Base-by-base conservation (phyloP, 352 stramenopile species). In the Phytopythium aichiense region DNA sequence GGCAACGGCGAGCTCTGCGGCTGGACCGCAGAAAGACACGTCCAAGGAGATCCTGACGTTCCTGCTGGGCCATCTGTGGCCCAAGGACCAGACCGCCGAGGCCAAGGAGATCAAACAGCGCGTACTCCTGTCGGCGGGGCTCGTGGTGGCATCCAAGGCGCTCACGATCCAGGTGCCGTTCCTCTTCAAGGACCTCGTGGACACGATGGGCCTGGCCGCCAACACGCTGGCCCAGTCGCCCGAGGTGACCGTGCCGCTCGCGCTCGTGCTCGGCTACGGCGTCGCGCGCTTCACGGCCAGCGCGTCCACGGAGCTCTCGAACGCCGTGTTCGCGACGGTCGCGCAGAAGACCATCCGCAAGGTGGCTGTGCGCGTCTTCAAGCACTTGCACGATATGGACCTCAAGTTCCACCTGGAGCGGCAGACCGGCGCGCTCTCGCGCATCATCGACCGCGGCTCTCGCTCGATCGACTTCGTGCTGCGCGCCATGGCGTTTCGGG, bases 131-230 rank as follows among this genome's bases (percentile, higher is more conserved):
- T 94, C 87, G 2, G 65, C 97, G 0, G 75, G 73, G 4, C 75
- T 98, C 38, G 93, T 99, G 67, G 66, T 98, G 20, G 79, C 66
- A 8, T 88, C 88, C 52, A 99, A 99, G 71, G 78, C 79, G 13
- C 67, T 98, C 16, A 98, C 86, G n/a, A 98, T 99, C 59, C 81
- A 96, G 43, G 95, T 99, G 35, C 97, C 97, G 13, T 99, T 98
- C 70, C 76, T 99, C 38, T 99, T 99, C 74, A 99, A 99, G 68
- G 76, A 95, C 13, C 71, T 99, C 25, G 92, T 99, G 9, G 85
- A 99, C 69, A 56, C 66, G 23, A 78, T 98, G 63, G 77, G 72
- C 6, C 57, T 70, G 11, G 67, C 71, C 16, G 77, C 71, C 25
- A 63, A 40, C 7, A 63, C 61, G 11, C 20, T 80, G 23, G 83